These are phyloP conservation scores for Salpingoeca rosetta DNA, from an alignment of 78 protist species.

Conservation along the genomic window DNA sequence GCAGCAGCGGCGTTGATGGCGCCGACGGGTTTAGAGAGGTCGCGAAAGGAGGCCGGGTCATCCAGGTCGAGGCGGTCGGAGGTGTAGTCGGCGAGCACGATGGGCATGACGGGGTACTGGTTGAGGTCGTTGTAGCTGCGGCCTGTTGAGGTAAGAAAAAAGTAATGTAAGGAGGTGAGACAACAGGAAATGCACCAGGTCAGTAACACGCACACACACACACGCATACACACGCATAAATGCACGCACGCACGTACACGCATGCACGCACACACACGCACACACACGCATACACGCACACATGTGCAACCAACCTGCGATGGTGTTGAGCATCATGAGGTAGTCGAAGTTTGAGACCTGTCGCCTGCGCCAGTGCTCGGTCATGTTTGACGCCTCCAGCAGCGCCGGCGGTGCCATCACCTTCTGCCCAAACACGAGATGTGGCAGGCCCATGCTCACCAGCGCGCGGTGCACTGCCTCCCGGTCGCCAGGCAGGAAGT, in stretches of 20 bases:
- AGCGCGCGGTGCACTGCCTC: not conserved
- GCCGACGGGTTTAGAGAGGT: conserved; percentile 90
- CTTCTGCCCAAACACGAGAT: not conserved
- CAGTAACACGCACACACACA: too few species aligned
- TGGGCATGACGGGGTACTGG: conserved; percentile 87
- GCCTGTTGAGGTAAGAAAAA: conserved; percentile 27
- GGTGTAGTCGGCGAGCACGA: conserved; percentile 80
- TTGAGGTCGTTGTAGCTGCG: conserved; percentile 77
- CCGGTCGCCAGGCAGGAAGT: conserved; percentile 19
- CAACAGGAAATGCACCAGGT: too few species aligned
- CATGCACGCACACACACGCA: too few species aligned
- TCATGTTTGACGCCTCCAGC: conserved; percentile 39
- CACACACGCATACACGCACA: too few species aligned
- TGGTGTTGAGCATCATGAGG: conserved; percentile 11
- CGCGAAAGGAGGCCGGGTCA: conserved; percentile 69
- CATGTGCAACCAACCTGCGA: conserved; percentile 52
- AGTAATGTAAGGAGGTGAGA: too few species aligned
- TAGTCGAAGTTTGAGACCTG: conserved; percentile 9
- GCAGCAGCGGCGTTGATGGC: conserved; percentile 42
- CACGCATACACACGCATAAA: too few species aligned
- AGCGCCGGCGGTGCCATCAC: conserved; percentile 14
- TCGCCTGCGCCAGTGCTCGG: conserved; percentile 57
- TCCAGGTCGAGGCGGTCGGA: conserved; percentile 55
- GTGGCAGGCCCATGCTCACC: not conserved
- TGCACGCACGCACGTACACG: too few species aligned